Evolutionary conservation across 2,329 filamentous ascomycete species (phyloP).

Genomic region (Calonectria pseudoreteaudii): DNA sequence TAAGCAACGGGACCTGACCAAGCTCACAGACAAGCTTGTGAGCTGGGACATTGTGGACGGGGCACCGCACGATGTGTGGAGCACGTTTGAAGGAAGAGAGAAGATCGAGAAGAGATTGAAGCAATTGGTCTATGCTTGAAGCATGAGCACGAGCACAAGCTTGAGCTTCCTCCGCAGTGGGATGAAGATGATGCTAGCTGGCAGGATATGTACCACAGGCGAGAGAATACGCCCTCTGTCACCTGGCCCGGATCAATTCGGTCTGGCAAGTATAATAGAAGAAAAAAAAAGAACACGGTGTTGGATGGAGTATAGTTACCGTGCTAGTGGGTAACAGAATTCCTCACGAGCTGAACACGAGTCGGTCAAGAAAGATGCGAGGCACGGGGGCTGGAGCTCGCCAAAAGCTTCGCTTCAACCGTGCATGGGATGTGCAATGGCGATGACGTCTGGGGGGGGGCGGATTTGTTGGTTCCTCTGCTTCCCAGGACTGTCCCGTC

Average conservation of each 20-base stretch:
- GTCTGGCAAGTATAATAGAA: neutral
- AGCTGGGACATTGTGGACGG: conserved; percentile 89
- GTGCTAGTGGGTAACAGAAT: conserved; percentile 4
- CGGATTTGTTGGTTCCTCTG: conserved; percentile 2
- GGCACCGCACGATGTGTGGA: conserved; percentile 90
- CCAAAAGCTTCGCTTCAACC: neutral
- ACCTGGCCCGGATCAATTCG: neutral
- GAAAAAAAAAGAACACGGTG: neutral
- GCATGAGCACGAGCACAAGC: neutral
- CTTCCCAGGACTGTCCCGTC: neutral
- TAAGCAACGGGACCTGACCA: conserved; percentile 87
- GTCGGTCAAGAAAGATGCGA: neutral
- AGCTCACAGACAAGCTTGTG: conserved; percentile 81
- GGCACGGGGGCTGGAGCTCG: conserved; percentile 3
- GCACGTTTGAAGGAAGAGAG: conserved; percentile 75
- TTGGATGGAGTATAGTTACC: neutral
- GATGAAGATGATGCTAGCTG: neutral
- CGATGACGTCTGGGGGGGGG: conserved; percentile 6
- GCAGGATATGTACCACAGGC: neutral
- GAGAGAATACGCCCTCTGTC: neutral
- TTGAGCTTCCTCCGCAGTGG: neutral
- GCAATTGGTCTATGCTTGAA: conserved; percentile 67
- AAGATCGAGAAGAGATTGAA: conserved; percentile 83
- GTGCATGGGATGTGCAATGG: neutral
- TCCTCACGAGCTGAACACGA: neutral